phyloP scores from a whole-genome alignment of 208 protist genomes.

The Leishmania tropica region DNA sequence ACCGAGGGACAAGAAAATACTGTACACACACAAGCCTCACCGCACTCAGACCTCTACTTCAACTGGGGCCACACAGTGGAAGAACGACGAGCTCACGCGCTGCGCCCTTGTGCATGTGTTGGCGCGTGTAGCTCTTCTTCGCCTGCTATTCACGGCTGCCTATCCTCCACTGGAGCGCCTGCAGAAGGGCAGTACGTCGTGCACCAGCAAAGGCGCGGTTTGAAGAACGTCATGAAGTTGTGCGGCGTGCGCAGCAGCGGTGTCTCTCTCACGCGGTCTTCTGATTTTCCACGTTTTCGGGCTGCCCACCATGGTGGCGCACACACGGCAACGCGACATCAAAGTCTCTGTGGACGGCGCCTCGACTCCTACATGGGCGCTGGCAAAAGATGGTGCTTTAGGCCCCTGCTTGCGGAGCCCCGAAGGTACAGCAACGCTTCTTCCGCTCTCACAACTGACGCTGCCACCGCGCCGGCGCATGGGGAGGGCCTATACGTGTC shows the following conservation, averaged over 20 bases:
- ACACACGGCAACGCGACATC: not conserved
- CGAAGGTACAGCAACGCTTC: slow-evolving; percentile 2
- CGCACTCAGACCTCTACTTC: not conserved
- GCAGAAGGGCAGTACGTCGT: not conserved
- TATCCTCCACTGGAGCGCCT: not conserved
- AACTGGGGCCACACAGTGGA: not conserved
- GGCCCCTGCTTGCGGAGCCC: not conserved
- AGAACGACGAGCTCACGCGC: not conserved
- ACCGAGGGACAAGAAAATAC: not conserved
- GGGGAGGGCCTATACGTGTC: slow-evolving; percentile 30
- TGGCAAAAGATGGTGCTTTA: not conserved
- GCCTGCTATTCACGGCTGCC: not conserved
- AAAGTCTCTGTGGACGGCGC: not conserved
- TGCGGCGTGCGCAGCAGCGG: not conserved
- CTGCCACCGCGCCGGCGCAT: slow-evolving; percentile 3
- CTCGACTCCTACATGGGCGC: not conserved
- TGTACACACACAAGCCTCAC: not conserved
- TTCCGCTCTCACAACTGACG: not conserved
- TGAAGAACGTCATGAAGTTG: not conserved
- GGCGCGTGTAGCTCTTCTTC: not conserved
- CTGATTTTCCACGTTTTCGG: not conserved
- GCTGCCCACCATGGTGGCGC: not conserved
- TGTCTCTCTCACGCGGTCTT: not conserved
- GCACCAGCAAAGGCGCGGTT: not conserved
- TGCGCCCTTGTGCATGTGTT: too few species aligned